A percentile compares a stretch with the other conserved stretches of the same genome.
Evolutionary conservation across 352 stramenopile genomes (phyloP).

Genomic region (Globisporangium splendens): DNA sequence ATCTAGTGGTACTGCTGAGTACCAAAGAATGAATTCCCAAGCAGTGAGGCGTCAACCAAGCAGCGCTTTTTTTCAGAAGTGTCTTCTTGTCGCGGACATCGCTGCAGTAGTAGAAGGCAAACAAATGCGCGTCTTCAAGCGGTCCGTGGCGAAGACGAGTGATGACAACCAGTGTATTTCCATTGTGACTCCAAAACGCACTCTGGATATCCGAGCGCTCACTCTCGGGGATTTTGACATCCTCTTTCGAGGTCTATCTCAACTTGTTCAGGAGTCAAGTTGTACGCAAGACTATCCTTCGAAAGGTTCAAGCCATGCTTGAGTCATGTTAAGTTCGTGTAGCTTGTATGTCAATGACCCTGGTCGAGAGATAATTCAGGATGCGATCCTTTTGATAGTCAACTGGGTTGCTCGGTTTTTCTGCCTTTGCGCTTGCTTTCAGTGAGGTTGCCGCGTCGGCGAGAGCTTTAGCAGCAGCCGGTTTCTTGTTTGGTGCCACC

Average conservation of each 20-base stretch:
- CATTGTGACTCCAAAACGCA: constrained; percentile 31
- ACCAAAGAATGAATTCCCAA: constrained; percentile 4
- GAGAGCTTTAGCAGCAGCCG: not conserved
- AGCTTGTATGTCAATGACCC: not conserved
- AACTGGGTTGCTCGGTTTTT: constrained; percentile 9
- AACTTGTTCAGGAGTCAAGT: constrained; percentile 13
- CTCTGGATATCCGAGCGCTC: constrained; percentile 39
- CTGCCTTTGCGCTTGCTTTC: not conserved
- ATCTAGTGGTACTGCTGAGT: not conserved
- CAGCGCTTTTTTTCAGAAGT: constrained; percentile 28
- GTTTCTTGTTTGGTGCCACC: not conserved
- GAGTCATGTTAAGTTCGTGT: not conserved
- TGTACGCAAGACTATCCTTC: not conserved
- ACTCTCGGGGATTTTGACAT: constrained; percentile 29
- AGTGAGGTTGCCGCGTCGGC: not conserved
- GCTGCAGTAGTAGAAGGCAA: constrained; percentile 35
- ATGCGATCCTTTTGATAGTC: constrained; percentile 8
- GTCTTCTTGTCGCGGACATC: constrained; percentile 24
- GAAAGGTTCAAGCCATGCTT: not conserved
- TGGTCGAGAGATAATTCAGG: constrained; percentile 1
- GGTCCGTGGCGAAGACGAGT: constrained; percentile 19
- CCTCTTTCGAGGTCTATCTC: constrained; percentile 26
- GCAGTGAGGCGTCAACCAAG: constrained; percentile 5
- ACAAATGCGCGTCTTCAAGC: constrained; percentile 36
- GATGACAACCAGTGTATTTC: constrained; percentile 32